Conservation (phyloP, 345 rosid species). For the Eutrema yunnanense region DNA sequence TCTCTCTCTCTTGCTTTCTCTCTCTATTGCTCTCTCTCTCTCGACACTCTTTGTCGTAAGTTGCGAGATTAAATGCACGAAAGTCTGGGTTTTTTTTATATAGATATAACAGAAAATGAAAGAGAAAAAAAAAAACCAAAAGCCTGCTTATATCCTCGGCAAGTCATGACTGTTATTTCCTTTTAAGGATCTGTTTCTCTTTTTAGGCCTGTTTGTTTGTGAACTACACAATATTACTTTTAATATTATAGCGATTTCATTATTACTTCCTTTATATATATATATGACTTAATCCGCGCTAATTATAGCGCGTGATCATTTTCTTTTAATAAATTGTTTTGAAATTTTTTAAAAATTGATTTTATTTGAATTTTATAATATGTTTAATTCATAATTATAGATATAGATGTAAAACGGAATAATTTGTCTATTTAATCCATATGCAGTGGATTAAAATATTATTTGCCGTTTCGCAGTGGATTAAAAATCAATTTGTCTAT, state of each 20-base stretch:
- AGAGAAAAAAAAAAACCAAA: not conserved
- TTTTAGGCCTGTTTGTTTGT: not conserved
- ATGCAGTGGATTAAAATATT: no score
- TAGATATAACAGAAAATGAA: not conserved
- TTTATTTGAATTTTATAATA: no score
- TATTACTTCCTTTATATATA: not conserved
- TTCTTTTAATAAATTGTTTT: no score
- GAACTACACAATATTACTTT: not conserved
- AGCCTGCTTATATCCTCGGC: not conserved
- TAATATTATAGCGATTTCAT: not conserved
- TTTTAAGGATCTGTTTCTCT: not conserved
- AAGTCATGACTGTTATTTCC: slow-evolving; percentile 1
- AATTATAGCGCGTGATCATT: no score
- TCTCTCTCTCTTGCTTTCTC: not conserved
- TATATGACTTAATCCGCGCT: not conserved
- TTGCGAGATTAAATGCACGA: slow-evolving; percentile 22
- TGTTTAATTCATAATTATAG: no score
- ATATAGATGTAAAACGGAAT: no score
- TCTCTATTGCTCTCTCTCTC: not conserved
- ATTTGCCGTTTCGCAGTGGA: no score
- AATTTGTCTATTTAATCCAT: no score
- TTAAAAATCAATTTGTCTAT: no score
- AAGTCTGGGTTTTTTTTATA: not conserved
- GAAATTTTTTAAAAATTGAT: no score
- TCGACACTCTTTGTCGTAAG: not conserved